Evolutionary conservation across 2,329 filamentous ascomycete species (phyloP), one percentile per base, ranked within the genome.

Genomic region (Dryadomyces quercivorus): DNA sequence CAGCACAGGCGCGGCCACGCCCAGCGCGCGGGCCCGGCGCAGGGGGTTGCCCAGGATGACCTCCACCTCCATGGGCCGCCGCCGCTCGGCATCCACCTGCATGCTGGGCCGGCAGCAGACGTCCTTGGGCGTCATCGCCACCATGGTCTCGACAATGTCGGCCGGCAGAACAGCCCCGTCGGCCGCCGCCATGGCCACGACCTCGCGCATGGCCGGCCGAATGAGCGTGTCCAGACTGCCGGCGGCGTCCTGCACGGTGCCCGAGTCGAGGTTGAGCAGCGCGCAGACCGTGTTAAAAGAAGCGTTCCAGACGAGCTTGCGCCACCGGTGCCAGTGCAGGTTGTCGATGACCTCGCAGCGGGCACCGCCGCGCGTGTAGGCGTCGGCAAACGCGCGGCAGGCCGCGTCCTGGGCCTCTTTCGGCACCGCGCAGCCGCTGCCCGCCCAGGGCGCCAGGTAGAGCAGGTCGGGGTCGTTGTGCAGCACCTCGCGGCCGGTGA

Each of bases 41-140:
- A 65, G 61, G n/a, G 56, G 56, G 55, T 66, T 67, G 12, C 65
- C 65, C 21, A 67, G 59, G 36, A 67, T 64, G 34, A 64, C 63
- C 56, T 67, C 66, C 12, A 62, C 61, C 61, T 68, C 66, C 43
- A 67, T 40, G 2, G 21, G 57, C 55, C 57, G 61, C 9, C 54
- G 54, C 20, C 55, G 59, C 8, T 65, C 38, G 43, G 56, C 62
- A 58, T 68, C 66, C 10, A 61, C 58, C 59, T 65, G 43, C 66
- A 68, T 68, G 42, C 63, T 64, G 26, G 61, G 62, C 16, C 21
- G 20, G 3, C 20, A 20, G n/a, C 42, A 13, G 6, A 20, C 12
- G 55, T 64, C 62, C 13, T 65, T 50, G 13, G 45, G 60, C 0
- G 45, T 59, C 0, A 63, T 61, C 6, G 57, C 18, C 0, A 43